These are phyloP conservation scores for Fomitopsis pinicola DNA, from an alignment of 1,284 basidiomycete genomes.

Conservation along the genomic window DNA sequence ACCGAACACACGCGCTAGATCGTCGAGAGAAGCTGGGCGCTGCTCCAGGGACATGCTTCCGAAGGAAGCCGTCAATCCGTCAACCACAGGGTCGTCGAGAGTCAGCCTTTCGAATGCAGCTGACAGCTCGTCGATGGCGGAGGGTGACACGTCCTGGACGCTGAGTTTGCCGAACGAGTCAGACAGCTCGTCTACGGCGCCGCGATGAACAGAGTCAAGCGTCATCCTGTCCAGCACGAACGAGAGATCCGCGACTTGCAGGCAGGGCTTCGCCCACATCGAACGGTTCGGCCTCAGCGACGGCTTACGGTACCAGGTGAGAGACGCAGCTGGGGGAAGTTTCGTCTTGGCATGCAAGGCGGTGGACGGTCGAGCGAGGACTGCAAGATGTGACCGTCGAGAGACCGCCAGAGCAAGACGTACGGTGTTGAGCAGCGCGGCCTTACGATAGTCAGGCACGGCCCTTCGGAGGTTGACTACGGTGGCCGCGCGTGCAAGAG, in stretches of 20 bases:
- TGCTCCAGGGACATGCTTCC: background rate
- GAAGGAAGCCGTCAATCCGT: background rate
- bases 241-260: background rate
- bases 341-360: background rate
- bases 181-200: background rate
- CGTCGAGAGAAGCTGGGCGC: background rate
- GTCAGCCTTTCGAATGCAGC: background rate
- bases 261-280: background rate
- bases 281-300: background rate
- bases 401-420: too few species aligned
- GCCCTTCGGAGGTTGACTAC: too few species aligned
- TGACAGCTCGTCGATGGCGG: background rate
- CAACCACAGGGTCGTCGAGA: background rate
- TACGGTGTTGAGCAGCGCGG: too few species aligned
- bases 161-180: background rate
- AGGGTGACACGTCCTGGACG: background rate
- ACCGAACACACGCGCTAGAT: background rate
- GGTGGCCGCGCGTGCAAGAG: too few species aligned
- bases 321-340: background rate
- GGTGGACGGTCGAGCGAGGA: background rate
- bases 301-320: background rate
- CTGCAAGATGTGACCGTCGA: too few species aligned
- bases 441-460: too few species aligned
- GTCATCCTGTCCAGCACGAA: background rate
- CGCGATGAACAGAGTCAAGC: background rate